Evolutionary conservation across 2,329 filamentous ascomycete species (phyloP).

Genomic region (Fusarium xylarioides): DNA sequence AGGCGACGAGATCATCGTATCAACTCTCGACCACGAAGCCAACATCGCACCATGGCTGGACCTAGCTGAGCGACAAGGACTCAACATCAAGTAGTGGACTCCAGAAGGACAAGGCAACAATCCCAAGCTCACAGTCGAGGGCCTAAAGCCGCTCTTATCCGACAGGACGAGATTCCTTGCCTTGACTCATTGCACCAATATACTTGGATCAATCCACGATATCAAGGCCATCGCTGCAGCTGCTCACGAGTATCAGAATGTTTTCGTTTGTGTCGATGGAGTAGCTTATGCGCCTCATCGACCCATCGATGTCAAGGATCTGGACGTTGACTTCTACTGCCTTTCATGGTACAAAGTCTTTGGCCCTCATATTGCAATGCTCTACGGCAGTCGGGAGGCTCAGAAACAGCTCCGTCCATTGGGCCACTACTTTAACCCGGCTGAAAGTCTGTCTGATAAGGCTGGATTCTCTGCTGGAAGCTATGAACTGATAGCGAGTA

Average conservation of each 20-base stretch:
- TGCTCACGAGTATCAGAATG: slow-evolving; percentile 57
- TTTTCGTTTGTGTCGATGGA: slow-evolving; percentile 76
- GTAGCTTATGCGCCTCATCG: slow-evolving; percentile 81
- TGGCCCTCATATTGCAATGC: slow-evolving; percentile 76
- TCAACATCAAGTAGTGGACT: slow-evolving; percentile 43
- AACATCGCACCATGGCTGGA: slow-evolving; percentile 79
- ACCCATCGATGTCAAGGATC: slow-evolving; percentile 70
- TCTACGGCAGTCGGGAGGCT: slow-evolving; percentile 70
- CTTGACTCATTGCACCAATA: slow-evolving; percentile 78
- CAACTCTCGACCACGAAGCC: slow-evolving; percentile 79
- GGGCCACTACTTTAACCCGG: slow-evolving; percentile 74
- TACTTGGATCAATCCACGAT: slow-evolving; percentile 76
- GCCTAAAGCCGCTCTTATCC: slow-evolving; percentile 67
- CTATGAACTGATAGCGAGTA: slow-evolving; percentile 73
- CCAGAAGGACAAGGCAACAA: slow-evolving; percentile 40
- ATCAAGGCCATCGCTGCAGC: slow-evolving; percentile 63
- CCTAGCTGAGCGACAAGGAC: slow-evolving; percentile 67
- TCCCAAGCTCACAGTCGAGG: slow-evolving; percentile 66
- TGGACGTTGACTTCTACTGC: slow-evolving; percentile 79
- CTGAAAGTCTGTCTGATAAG: slow-evolving; percentile 69
- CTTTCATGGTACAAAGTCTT: slow-evolving; percentile 88
- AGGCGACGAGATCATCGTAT: slow-evolving; percentile 75
- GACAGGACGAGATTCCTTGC: slow-evolving; percentile 74
- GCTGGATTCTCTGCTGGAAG: slow-evolving; percentile 73
- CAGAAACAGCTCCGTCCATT: slow-evolving; percentile 64